phyloP scores from a whole-genome alignment of 306 rosid genomes.

The Dryas alaskensis region DNA sequence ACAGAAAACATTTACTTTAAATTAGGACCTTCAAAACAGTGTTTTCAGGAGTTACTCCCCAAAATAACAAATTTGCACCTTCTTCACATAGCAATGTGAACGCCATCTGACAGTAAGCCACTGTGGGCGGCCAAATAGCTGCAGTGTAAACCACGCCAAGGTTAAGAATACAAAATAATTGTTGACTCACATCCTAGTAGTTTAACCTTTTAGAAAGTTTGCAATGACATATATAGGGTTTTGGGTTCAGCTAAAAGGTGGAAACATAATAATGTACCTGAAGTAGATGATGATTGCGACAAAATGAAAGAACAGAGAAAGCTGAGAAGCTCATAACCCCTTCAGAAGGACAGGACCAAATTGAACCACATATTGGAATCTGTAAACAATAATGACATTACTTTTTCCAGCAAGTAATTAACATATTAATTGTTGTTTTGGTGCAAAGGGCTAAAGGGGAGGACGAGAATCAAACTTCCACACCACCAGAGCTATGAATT shows the following conservation, averaged over 20 bases:
- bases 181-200: neutral
- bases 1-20: neutral
- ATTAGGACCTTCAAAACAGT: neutral
- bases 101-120: conserved; percentile 84
- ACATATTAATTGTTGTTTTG: neutral
- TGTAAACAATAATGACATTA: conserved; percentile 21
- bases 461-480: too few relatives aligned
- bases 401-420: conserved; percentile 5
- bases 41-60: neutral
- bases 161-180: neutral
- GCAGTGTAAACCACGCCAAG: conserved; percentile 22
- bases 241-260: neutral
- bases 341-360: conserved; percentile 82
- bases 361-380: conserved; percentile 86
- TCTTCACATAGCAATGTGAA: conserved; percentile 62
- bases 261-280: conserved; percentile 41
- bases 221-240: neutral
- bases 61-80: conserved; percentile 4
- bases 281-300: conserved; percentile 80
- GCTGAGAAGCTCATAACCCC: conserved; percentile 84
- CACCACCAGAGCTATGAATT: too few relatives aligned
- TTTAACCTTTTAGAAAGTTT: too few relatives aligned
- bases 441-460: too few relatives aligned
- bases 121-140: conserved; percentile 89
- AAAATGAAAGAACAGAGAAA: conserved; percentile 74